Percentiles rank a stretch among this genome's conserved stretches.
These are phyloP conservation scores for Ogataea trehaloabstinens DNA, from an alignment of 805 yeast genomes.

Conservation along the genomic window DNA sequence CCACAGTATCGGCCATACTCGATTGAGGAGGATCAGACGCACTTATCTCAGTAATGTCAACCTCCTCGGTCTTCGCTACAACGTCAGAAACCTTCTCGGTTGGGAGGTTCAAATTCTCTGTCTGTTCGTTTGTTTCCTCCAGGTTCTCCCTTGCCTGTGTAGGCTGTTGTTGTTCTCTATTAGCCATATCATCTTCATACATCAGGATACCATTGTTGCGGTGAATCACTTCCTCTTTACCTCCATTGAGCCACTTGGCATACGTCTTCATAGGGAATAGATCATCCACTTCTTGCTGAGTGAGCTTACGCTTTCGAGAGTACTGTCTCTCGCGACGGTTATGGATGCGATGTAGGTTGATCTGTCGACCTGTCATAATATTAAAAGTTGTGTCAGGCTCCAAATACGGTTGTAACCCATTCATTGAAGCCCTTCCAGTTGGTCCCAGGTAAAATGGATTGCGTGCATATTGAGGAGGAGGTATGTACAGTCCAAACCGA, in stretches of 20 bases:
- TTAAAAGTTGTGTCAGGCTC: slow-evolving; percentile 18
- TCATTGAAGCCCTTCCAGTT: slow-evolving; percentile 25
- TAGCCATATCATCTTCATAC: slow-evolving; percentile 37
- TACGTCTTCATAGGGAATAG: slow-evolving; percentile 59
- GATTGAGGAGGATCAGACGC: background rate
- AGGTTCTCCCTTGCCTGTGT: background rate
- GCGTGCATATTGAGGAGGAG: slow-evolving; percentile 29
- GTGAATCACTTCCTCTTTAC: slow-evolving; percentile 47
- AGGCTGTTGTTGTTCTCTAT: slow-evolving; percentile 9
- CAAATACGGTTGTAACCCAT: slow-evolving; percentile 23
- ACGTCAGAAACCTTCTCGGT: background rate
- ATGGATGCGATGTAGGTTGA: slow-evolving; percentile 6
- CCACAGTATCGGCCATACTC: slow-evolving; percentile 5
- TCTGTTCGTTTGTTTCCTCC: background rate
- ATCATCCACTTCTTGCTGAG: slow-evolving; percentile 56
- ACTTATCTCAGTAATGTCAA: slow-evolving; percentile 7
- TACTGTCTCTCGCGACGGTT: slow-evolving; percentile 35
- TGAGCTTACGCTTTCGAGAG: slow-evolving; percentile 46
- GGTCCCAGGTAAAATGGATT: slow-evolving; percentile 25
- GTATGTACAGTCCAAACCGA: slow-evolving; percentile 51
- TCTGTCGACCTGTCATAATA: slow-evolving; percentile 8
- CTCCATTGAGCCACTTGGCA: slow-evolving; percentile 60
- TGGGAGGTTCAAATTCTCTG: background rate
- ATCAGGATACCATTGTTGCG: slow-evolving; percentile 34
- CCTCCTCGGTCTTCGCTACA: slow-evolving; percentile 6